These are phyloP conservation scores for Telfairia occidentalis DNA, from an alignment of 331 rosid genomes.

Conservation along the genomic window DNA sequence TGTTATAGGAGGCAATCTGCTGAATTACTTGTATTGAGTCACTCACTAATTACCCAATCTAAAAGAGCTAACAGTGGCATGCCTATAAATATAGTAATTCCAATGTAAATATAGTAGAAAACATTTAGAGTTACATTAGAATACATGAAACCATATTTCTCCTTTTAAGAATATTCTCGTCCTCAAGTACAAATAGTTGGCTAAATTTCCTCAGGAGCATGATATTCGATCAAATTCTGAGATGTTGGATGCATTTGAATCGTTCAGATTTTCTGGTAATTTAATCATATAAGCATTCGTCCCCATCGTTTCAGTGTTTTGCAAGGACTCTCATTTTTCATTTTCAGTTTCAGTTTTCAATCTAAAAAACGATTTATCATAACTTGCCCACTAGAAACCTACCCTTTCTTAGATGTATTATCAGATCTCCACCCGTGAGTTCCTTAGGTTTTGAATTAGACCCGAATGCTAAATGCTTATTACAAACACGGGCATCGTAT, in stretches of 20 bases:
- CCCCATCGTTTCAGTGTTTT: not conserved
- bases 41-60: not conserved
- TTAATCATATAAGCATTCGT: not conserved
- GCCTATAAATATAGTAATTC: not conserved
- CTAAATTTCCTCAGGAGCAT: not conserved
- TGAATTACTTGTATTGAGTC: not conserved
- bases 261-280: not conserved
- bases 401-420: no score
- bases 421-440: not conserved
- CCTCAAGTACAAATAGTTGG: not conserved
- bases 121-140: not conserved
- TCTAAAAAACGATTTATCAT: no score
- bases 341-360: no score
- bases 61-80: not conserved
- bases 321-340: no score
- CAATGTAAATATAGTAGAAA: not conserved
- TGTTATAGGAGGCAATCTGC: not conserved
- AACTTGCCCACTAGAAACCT: no score
- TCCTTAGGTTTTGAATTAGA: not conserved
- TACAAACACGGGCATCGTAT: not conserved
- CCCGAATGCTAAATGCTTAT: not conserved
- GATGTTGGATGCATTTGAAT: not conserved
- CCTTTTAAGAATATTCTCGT: not conserved
- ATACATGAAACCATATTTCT: not conserved
- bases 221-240: not conserved